These are phyloP conservation scores for Schizosaccharomyces octosporus DNA, from an alignment of 805 yeast species.

Conservation along the genomic window DNA sequence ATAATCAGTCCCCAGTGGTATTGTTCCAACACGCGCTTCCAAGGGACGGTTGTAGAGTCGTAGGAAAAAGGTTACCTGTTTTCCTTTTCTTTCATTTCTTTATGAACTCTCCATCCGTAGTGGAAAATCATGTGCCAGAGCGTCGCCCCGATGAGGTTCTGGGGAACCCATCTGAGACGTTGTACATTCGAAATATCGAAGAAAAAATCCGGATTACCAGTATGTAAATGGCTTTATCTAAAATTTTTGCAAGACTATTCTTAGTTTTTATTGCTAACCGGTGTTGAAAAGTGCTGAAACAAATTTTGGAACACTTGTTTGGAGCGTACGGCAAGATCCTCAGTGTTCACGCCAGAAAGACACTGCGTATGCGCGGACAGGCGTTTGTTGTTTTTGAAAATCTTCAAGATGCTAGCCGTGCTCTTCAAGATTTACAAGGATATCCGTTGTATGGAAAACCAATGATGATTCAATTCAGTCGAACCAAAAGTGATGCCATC, in stretches of 20 bases:
- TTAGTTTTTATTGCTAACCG: neutral
- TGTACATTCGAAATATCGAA: slow-evolving; percentile 51
- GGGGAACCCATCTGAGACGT: slow-evolving; percentile 4
- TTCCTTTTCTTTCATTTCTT: too few species aligned
- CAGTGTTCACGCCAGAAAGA: slow-evolving; percentile 32
- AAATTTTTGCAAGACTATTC: too few species aligned
- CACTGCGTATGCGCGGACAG: slow-evolving; percentile 52
- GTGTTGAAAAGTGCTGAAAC: slow-evolving; percentile 16
- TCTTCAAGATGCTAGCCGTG: slow-evolving; percentile 21
- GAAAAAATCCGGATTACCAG: slow-evolving; percentile 34
- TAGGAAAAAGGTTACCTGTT: too few species aligned
- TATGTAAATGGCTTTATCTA: too few species aligned
- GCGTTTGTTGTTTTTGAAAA: slow-evolving; percentile 43
- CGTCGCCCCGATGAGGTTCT: neutral
- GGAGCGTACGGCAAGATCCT: slow-evolving; percentile 23
- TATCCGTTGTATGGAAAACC: slow-evolving; percentile 22
- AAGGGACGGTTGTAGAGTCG: too few species aligned
- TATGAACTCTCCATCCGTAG: too few species aligned
- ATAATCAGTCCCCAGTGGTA: too few species aligned
- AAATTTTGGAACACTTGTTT: slow-evolving; percentile 21
- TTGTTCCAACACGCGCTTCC: too few species aligned
- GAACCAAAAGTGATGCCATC: slow-evolving; percentile 21
- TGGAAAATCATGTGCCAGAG: too few species aligned
- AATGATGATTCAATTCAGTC: slow-evolving; percentile 22
- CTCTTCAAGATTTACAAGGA: slow-evolving; percentile 17